Percentiles rank a stretch among this genome's conserved stretches.
phyloP scores from a whole-genome alignment of 495 filamentous ascomycete species.

The Podospora australis region DNA sequence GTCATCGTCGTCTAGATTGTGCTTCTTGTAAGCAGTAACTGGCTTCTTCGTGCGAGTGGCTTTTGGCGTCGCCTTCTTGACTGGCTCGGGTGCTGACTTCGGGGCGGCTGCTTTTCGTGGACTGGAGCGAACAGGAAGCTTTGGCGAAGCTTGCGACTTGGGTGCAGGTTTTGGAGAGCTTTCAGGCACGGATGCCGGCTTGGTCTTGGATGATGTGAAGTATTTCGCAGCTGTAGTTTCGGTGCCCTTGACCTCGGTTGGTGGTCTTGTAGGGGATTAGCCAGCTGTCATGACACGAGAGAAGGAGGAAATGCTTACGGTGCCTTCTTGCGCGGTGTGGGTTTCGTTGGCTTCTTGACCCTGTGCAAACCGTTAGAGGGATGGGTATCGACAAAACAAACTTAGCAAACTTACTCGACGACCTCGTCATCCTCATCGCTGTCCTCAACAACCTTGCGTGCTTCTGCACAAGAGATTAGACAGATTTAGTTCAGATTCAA shows the following conservation, averaged over 20 bases:
- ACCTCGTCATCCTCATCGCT: slow-evolving; percentile 62
- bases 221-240: slow-evolving; percentile 44
- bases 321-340: slow-evolving; percentile 39
- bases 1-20: slow-evolving; percentile 39
- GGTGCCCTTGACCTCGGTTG: slow-evolving; percentile 35
- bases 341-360: slow-evolving; percentile 33
- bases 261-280: slow-evolving; percentile 1
- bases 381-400: not conserved
- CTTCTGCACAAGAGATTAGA: slow-evolving; percentile 40
- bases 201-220: slow-evolving; percentile 39
- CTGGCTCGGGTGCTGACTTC: slow-evolving; percentile 17
- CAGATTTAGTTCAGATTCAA: not conserved
- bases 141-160: slow-evolving; percentile 25
- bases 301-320: slow-evolving; percentile 22
- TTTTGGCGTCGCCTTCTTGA: slow-evolving; percentile 19
- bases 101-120: slow-evolving; percentile 33
- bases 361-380: slow-evolving; percentile 19
- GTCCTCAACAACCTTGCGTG: slow-evolving; percentile 67
- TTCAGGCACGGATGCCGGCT: slow-evolving; percentile 21
- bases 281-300: not conserved
- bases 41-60: slow-evolving; percentile 24
- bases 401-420: slow-evolving; percentile 27
- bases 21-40: slow-evolving; percentile 22
- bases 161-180: slow-evolving; percentile 27
- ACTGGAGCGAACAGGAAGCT: slow-evolving; percentile 32